A percentile compares a stretch with the other conserved stretches of the same genome.
Conservation (phyloP, 164 flowering plant genomes). For the Sextonia rubra region DNA sequence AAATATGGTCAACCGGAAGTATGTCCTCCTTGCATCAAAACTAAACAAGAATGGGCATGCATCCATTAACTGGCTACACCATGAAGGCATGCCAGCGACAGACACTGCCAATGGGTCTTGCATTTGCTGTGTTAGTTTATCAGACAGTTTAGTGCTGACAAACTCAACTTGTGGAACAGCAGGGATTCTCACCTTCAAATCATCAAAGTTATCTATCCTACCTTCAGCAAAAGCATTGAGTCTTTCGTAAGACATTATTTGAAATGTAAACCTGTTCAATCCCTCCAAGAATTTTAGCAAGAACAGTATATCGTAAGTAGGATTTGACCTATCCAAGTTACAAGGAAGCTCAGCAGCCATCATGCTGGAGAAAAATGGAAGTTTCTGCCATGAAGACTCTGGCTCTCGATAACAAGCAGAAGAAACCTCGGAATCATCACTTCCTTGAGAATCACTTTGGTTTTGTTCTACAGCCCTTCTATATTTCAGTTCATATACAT, state of each 20-base stretch:
- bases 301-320: conserved; percentile 50
- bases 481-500: conserved; percentile 53
- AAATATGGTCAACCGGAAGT: conserved; percentile 57
- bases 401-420: conserved; percentile 17
- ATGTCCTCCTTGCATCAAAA: conserved; percentile 73
- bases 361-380: conserved; percentile 37
- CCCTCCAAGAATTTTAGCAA: conserved; percentile 68
- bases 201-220: conserved; percentile 37
- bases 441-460: conserved; percentile 10
- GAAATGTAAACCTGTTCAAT: conserved; percentile 46
- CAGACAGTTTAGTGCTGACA: conserved; percentile 66
- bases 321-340: conserved; percentile 49
- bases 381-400: conserved; percentile 17
- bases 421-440: conserved; percentile 9
- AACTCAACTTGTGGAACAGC: conserved; percentile 61
- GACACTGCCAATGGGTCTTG: conserved; percentile 57
- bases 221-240: conserved; percentile 56
- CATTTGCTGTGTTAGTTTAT: conserved; percentile 89
- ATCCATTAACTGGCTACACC: conserved; percentile 73
- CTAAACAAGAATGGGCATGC: conserved; percentile 78
- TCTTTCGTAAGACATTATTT: conserved; percentile 47
- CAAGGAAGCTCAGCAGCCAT: conserved; percentile 38
- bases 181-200: conserved; percentile 29
- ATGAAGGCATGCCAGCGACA: conserved; percentile 66
- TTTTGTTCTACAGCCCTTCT: conserved; percentile 28